phyloP scores from a whole-genome alignment of 352 stramenopile species.

The Blastocystis sp. region DNA sequence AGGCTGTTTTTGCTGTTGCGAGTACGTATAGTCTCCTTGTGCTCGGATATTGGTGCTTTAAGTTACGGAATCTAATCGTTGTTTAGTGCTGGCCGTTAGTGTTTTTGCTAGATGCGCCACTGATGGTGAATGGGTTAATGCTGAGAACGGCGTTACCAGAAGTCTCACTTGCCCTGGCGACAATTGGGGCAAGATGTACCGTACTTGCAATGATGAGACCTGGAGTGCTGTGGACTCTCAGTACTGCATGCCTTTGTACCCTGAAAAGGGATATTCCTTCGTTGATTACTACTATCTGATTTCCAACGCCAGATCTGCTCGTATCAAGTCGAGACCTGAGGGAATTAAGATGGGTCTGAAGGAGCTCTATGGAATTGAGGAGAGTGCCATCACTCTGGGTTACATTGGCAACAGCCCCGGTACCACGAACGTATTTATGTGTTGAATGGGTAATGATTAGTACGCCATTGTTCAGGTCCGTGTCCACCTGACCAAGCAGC shows the following conservation, averaged over 20 bases:
- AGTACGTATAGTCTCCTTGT: neutral
- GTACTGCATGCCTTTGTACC: slow-evolving; percentile 25
- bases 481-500: neutral
- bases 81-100: neutral
- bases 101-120: neutral
- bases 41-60: neutral
- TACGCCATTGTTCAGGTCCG: neutral
- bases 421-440: neutral
- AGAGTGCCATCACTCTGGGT: neutral
- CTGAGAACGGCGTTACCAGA: neutral
- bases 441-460: neutral
- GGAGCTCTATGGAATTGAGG: neutral
- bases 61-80: neutral
- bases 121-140: neutral
- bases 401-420: neutral
- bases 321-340: neutral
- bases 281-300: neutral
- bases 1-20: neutral
- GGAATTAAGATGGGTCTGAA: neutral
- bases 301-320: neutral
- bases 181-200: neutral
- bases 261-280: neutral
- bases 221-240: neutral
- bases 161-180: neutral
- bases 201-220: neutral